phyloP scores from a whole-genome alignment of 352 stramenopile genomes.

The Globisporangium echinulatum region DNA sequence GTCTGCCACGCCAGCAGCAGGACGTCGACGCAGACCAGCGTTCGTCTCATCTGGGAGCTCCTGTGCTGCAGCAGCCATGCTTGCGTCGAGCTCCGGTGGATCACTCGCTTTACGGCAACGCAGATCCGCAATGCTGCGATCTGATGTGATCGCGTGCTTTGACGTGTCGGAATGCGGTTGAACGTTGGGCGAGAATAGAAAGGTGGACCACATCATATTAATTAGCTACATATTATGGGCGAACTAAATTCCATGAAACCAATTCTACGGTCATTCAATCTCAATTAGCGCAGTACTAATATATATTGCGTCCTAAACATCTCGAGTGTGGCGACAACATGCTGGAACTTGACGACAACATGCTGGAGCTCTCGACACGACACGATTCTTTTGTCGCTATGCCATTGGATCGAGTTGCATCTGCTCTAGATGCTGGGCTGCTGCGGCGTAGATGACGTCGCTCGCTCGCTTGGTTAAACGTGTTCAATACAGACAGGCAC shows the following conservation, averaged over 20 bases:
- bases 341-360: no score
- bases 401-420: no score
- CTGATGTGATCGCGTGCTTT: not conserved
- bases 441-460: no score
- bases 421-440: no score
- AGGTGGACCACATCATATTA: not conserved
- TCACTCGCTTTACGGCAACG: no score
- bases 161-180: not conserved
- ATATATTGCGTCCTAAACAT: no score
- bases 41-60: conserved; percentile 7
- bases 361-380: no score
- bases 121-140: not conserved
- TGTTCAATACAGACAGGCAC: no score
- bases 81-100: not conserved
- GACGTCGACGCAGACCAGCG: conserved; percentile 23
- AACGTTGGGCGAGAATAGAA: not conserved
- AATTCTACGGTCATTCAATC: not conserved
- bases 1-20: conserved; percentile 9
- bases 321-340: no score
- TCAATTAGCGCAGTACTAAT: no score
- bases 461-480: no score
- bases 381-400: no score
- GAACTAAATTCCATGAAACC: not conserved
- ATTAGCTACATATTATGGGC: not conserved
- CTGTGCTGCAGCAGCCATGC: conserved; percentile 10